phyloP scores from a whole-genome alignment of 2,329 filamentous ascomycete genomes.

The Grosmannia clavigera region DNA sequence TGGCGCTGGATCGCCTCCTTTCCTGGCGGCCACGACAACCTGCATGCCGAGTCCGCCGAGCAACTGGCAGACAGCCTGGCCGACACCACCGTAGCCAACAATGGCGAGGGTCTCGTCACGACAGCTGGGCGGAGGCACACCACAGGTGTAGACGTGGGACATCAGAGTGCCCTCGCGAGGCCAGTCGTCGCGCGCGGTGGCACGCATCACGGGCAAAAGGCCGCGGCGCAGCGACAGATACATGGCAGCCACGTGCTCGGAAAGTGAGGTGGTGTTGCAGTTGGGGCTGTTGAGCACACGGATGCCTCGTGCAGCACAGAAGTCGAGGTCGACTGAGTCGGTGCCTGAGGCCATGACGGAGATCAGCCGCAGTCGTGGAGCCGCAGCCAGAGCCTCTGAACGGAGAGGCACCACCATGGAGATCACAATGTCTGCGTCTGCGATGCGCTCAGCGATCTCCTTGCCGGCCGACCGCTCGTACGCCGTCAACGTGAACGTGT shows the following conservation, averaged over 20 bases:
- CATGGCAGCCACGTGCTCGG: constrained; percentile 17
- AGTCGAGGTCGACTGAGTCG: constrained; percentile 16
- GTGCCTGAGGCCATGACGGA: constrained; percentile 18
- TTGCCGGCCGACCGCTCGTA: constrained; percentile 16
- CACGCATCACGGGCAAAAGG: constrained; percentile 19
- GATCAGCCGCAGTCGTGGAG: constrained; percentile 19
- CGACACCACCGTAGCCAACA: constrained; percentile 23
- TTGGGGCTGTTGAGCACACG: constrained; percentile 19
- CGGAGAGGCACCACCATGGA: constrained; percentile 20
- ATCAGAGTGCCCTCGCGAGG: constrained; percentile 13
- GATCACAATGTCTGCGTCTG: constrained; percentile 24
- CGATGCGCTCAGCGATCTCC: constrained; percentile 19
- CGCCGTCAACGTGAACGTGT: constrained; percentile 19
- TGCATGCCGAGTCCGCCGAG: constrained; percentile 20
- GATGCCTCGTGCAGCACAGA: constrained; percentile 15
- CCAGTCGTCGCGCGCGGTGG: constrained; percentile 13
- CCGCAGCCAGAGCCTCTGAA: constrained; percentile 12
- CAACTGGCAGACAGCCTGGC: constrained; percentile 18
- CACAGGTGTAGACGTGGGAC: constrained; percentile 6
- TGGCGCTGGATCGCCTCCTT: background rate
- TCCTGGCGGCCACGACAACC: constrained; percentile 13
- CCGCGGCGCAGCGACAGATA: constrained; percentile 21
- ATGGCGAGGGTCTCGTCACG: constrained; percentile 17
- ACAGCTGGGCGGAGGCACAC: constrained; percentile 11
- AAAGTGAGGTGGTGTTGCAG: constrained; percentile 17